Evolutionary conservation across 345 rosid species (phyloP).

Genomic region (Euphorbia tirucalli): DNA sequence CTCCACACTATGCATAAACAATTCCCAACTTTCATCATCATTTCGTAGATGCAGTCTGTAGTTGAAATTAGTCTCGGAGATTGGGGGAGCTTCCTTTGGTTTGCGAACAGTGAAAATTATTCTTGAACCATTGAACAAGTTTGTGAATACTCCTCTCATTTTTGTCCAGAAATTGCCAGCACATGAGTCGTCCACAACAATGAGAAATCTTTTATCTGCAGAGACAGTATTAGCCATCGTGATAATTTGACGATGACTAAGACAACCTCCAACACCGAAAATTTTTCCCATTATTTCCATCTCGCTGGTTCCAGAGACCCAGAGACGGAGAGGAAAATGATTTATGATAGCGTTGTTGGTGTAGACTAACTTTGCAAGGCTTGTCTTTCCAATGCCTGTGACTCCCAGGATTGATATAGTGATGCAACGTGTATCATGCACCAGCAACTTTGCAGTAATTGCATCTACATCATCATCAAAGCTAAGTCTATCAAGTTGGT

Average conservation of each 20-base stretch:
- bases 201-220: background rate
- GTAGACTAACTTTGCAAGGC: constrained; percentile 16
- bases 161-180: background rate
- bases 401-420: constrained; percentile 22
- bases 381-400: constrained; percentile 19
- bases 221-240: background rate
- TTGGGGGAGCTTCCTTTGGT: constrained; percentile 11
- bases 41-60: constrained; percentile 13
- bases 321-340: constrained; percentile 6
- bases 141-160: constrained; percentile 9
- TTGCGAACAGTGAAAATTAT: constrained; percentile 9
- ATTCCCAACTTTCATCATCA: constrained; percentile 24
- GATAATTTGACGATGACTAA: too few species aligned
- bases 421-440: constrained; percentile 1
- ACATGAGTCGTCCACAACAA: background rate
- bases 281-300: background rate
- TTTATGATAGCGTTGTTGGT: background rate
- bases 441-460: background rate
- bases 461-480: constrained; percentile 5
- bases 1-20: constrained; percentile 5
- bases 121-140: constrained; percentile 20
- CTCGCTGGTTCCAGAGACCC: constrained; percentile 1
- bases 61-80: background rate
- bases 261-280: background rate
- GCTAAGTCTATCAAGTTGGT: background rate